Evolutionary conservation across 2,329 filamentous ascomycete species (phyloP).

Genomic region (Fusarium vanettenii): DNA sequence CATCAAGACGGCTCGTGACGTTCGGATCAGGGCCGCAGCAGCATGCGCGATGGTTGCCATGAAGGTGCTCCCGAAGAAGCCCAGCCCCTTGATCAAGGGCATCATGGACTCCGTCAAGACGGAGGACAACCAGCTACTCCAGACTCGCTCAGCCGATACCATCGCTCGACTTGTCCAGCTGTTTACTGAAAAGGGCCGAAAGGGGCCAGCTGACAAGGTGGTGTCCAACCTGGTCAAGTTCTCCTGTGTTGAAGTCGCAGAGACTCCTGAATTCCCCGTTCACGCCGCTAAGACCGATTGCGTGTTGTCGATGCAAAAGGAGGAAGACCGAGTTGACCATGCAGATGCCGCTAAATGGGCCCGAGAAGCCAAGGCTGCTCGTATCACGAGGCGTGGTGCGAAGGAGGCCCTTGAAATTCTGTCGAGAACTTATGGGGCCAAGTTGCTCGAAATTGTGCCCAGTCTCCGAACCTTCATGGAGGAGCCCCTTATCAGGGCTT

Average conservation of each 20-base stretch:
- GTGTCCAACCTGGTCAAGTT: slow-evolving; percentile 97
- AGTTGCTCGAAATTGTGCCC: slow-evolving; percentile 85
- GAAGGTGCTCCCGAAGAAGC: slow-evolving; percentile 89
- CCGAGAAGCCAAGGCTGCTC: slow-evolving; percentile 86
- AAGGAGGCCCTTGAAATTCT: slow-evolving; percentile 94
- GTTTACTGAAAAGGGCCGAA: slow-evolving; percentile 82
- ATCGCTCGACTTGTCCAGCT: slow-evolving; percentile 88
- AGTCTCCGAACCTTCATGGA: slow-evolving; percentile 86
- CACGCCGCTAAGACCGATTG: slow-evolving; percentile 82
- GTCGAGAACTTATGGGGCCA: slow-evolving; percentile 79
- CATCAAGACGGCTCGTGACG: slow-evolving; percentile 84
- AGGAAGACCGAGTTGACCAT: slow-evolving; percentile 95
- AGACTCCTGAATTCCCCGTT: slow-evolving; percentile 93
- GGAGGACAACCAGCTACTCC: slow-evolving; percentile 90
- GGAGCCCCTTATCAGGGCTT: slow-evolving; percentile 79
- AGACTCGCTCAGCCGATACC: slow-evolving; percentile 85
- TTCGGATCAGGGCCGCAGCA: slow-evolving; percentile 86
- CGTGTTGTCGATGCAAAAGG: slow-evolving; percentile 94
- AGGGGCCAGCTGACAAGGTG: slow-evolving; percentile 92
- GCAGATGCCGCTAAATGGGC: slow-evolving; percentile 92
- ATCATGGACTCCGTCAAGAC: slow-evolving; percentile 99
- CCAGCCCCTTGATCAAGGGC: slow-evolving; percentile 90
- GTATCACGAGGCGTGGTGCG: slow-evolving; percentile 90
- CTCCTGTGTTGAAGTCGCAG: slow-evolving; percentile 96
- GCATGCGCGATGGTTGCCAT: slow-evolving; percentile 92